These are phyloP conservation scores for Eutrema japonicum DNA, from an alignment of 345 rosid species.

Conservation along the genomic window DNA sequence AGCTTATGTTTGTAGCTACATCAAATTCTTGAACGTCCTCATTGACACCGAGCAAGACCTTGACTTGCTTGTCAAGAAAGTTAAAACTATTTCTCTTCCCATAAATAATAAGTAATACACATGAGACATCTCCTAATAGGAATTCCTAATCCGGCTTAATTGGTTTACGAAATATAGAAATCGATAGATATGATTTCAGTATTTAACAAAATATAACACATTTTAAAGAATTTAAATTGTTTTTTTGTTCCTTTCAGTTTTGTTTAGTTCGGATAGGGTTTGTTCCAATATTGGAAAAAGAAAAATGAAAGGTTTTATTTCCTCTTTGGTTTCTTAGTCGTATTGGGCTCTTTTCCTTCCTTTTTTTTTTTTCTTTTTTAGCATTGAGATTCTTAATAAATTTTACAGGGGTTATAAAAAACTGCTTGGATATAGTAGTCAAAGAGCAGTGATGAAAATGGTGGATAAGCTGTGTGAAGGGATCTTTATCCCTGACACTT, in stretches of 20 bases:
- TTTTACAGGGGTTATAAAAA: constrained; percentile 1
- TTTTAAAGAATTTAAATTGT: too few relatives aligned
- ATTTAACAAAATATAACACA: too few relatives aligned
- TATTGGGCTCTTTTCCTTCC: not conserved
- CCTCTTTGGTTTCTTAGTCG: too few relatives aligned
- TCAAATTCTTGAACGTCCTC: constrained; percentile 18
- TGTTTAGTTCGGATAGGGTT: too few relatives aligned
- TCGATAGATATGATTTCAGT: too few relatives aligned
- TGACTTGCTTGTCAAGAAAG: constrained; percentile 28
- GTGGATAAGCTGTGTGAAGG: constrained; percentile 22
- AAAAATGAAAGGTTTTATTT: too few relatives aligned
- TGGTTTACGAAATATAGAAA: too few relatives aligned
- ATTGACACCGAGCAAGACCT: constrained; percentile 7
- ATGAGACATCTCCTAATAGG: too few relatives aligned
- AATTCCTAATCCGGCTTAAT: too few relatives aligned
- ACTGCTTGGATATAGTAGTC: not conserved
- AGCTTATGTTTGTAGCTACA: not conserved
- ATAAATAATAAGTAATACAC: not conserved
- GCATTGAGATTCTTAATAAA: not conserved
- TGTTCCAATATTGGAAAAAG: too few relatives aligned
- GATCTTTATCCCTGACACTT: not conserved
- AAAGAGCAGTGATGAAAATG: not conserved
- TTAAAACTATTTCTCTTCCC: not conserved
- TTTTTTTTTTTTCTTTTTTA: not conserved
- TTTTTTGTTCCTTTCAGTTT: too few relatives aligned